Base-by-base conservation (phyloP, 2,329 filamentous ascomycete genomes). In the Shiraia sp. region DNA sequence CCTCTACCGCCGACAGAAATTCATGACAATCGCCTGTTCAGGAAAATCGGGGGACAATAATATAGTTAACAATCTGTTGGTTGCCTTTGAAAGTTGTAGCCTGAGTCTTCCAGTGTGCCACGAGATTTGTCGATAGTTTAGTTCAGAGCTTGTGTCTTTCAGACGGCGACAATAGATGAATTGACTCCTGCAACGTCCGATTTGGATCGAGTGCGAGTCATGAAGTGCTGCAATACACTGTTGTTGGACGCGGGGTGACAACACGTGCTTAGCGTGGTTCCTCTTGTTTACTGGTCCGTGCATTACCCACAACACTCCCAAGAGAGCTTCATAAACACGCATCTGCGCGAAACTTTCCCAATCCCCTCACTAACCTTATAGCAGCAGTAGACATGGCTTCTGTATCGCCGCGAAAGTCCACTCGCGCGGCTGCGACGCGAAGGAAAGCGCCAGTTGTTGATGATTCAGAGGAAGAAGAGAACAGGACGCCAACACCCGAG, bases 401-500 rank as follows among this genome's bases (percentile, higher is more conserved):
- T 17, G 45, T 56, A 40, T 70, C 71, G 25, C 67, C 75, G 24
- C 70, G 77, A 32, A 76, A 85, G 53, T 78, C 83, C 9, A 79
- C 80, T 41, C 77, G 85, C 63, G 77, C 83, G 41, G 78, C 75
- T 35, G 78, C 79, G 30, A 70, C 86, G 37, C 81, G 89, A 63
- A 83, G 86, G 58, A 87, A 84, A 57, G 61, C 61, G 13, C 81
- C 86, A 36, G 79, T 95, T 33, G 75, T 91, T 45, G 90, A 95
- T 53, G 90, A 85, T 7, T 77, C 81, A 14, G 80, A 82, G 16
- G 89, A 92, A 29, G 89, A 95, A 44, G 87, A 90, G 42, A 82
- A 87, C 51, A 75, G 82, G 40, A 71, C 78, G 27, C 75, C 80
- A 57, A 75, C 79, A 49, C 53, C 55, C 12, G 50, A 59, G 27